phyloP scores from a whole-genome alignment of 345 rosid genomes.

The Tarenaya hassleriana region DNA sequence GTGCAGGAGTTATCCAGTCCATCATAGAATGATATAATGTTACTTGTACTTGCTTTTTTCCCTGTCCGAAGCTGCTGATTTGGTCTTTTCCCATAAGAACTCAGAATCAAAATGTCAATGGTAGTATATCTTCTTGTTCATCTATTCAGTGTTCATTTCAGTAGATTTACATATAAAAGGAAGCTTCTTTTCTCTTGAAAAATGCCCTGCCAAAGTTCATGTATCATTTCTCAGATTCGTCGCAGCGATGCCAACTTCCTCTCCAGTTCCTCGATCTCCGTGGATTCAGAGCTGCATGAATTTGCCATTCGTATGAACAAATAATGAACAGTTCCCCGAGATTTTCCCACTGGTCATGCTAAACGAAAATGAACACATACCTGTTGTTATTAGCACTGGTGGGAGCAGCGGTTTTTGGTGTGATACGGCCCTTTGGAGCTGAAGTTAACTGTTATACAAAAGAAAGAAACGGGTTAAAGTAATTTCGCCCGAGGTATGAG shows the following conservation, averaged over 20 bases:
- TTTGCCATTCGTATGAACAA: not conserved
- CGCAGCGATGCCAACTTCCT: conserved; percentile 89
- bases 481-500: conserved; percentile 3
- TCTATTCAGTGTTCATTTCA: too few relatives aligned
- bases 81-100: conserved; percentile 7
- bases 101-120: conserved; percentile 7
- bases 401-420: conserved; percentile 23
- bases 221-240: conserved; percentile 41
- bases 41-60: not conserved
- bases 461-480: conserved; percentile 2
- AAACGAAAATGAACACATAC: conserved; percentile 11
- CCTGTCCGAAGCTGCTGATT: too few relatives aligned
- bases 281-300: conserved; percentile 48
- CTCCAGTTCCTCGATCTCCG: conserved; percentile 83
- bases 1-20: conserved; percentile 84
- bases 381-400: conserved; percentile 16
- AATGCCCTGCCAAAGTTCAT: too few relatives aligned
- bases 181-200: too few relatives aligned
- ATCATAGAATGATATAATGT: conserved; percentile 39
- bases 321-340: too few relatives aligned
- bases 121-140: conserved; percentile 14
- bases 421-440: conserved; percentile 89
- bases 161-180: too few relatives aligned
- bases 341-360: too few relatives aligned
- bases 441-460: conserved; percentile 61